phyloP scores from a whole-genome alignment of 768 basidiomycete species.

The Tulasnella sp. region DNA sequence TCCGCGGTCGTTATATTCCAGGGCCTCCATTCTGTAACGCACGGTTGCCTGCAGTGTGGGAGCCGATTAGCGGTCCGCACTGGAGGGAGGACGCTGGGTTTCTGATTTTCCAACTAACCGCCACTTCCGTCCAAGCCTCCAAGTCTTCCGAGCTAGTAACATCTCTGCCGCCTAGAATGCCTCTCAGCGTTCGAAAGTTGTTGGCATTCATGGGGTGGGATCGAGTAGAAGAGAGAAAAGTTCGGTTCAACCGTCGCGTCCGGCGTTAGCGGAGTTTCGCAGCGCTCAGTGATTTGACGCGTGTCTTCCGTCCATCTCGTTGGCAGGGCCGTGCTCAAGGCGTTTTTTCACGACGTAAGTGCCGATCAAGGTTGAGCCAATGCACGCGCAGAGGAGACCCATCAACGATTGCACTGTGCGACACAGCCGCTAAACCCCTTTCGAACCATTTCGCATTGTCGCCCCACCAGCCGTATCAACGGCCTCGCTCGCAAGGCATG shows the following conservation, averaged over 20 bases:
- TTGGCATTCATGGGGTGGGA: neutral
- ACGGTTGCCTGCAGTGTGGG: neutral
- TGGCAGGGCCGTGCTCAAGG: neutral
- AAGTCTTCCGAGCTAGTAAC: neutral
- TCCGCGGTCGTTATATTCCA: neutral
- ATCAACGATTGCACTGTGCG: neutral
- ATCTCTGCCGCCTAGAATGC: neutral
- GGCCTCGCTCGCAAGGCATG: conserved; percentile 2
- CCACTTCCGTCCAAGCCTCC: neutral
- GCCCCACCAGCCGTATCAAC: neutral
- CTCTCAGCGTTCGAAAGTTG: neutral
- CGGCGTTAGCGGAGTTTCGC: neutral
- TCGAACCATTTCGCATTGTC: conserved; percentile 7
- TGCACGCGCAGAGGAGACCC: conserved; percentile 3
- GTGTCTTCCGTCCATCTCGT: neutral
- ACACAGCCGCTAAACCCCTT: conserved; percentile 11
- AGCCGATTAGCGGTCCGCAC: neutral
- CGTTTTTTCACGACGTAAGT: neutral
- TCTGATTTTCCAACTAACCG: neutral
- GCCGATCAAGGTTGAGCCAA: conserved; percentile 1
- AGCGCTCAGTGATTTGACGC: neutral
- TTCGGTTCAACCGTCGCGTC: neutral
- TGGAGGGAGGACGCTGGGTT: neutral
- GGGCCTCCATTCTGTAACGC: conserved; percentile 3
- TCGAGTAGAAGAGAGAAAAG: neutral